Evolutionary conservation across 2,329 filamentous ascomycete genomes (phyloP).

Genomic region (Bimuria novae-zelandiae): DNA sequence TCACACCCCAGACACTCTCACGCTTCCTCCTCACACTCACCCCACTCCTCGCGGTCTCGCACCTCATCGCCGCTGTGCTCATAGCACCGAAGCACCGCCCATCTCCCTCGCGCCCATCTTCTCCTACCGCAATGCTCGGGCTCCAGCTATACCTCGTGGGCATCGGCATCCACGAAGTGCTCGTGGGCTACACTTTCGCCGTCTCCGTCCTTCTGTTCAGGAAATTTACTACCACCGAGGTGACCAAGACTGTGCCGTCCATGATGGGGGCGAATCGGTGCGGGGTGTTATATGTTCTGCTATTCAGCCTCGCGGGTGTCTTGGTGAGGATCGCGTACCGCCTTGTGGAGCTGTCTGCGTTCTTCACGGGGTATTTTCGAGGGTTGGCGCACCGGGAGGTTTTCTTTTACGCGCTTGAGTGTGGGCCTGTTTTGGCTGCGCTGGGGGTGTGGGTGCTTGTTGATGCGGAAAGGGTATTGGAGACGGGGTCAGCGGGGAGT

Average conservation of each 20-base stretch:
- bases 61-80: conserved; percentile 6
- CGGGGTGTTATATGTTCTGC: not conserved
- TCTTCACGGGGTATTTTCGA: conserved; percentile 2
- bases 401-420: conserved; percentile 10
- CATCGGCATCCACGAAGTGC: not conserved
- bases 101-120: not conserved
- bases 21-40: not conserved
- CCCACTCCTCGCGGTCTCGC: not conserved
- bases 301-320: conserved; percentile 5
- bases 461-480: not conserved
- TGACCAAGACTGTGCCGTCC: not conserved
- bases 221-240: not conserved
- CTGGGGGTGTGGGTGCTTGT: conserved; percentile 3
- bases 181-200: not conserved
- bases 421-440: conserved; percentile 4
- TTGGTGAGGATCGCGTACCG: conserved; percentile 2
- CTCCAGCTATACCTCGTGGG: conserved; percentile 8
- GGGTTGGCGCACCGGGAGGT: conserved; percentile 7
- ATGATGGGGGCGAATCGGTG: not conserved
- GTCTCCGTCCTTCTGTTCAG: not conserved
- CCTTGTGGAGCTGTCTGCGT: conserved; percentile 4
- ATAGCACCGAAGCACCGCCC: conserved; percentile 6
- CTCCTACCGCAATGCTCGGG: conserved; percentile 2
- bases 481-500: not conserved
- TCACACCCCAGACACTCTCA: not conserved